A percentile compares a stretch with the other conserved stretches of the same genome.
These are phyloP conservation scores for Cladosporium sp. DNA, from an alignment of 2,329 filamentous ascomycete genomes.

Conservation along the genomic window DNA sequence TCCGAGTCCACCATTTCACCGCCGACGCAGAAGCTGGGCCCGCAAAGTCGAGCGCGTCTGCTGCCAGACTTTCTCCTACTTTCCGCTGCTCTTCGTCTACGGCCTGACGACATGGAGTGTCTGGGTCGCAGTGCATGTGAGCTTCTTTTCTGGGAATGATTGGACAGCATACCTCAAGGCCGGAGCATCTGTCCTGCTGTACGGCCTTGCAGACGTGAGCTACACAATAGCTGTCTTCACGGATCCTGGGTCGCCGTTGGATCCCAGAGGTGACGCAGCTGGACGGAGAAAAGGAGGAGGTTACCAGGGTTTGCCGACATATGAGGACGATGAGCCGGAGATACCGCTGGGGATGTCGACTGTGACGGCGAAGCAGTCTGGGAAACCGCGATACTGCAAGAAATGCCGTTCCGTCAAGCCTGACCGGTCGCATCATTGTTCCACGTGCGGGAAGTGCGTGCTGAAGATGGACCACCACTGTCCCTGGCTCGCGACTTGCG, in stretches of 20 bases:
- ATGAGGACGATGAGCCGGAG: constrained; percentile 48
- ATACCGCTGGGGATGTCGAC: constrained; percentile 46
- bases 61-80: constrained; percentile 71
- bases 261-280: constrained; percentile 25
- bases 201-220: constrained; percentile 73
- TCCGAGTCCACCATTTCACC: constrained; percentile 26
- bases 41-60: constrained; percentile 75
- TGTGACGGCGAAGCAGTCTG: constrained; percentile 88
- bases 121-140: constrained; percentile 67
- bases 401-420: constrained; percentile 94
- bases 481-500: constrained; percentile 93
- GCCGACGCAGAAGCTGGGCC: constrained; percentile 46
- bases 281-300: constrained; percentile 35
- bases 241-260: constrained; percentile 65
- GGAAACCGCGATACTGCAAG: constrained; percentile 86
- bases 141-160: constrained; percentile 31
- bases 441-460: constrained; percentile 86
- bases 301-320: constrained; percentile 77
- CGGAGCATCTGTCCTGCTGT: constrained; percentile 62
- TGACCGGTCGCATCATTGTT: constrained; percentile 94
- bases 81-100: constrained; percentile 86
- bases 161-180: constrained; percentile 32
- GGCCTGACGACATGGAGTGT: constrained; percentile 85
- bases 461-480: constrained; percentile 99
- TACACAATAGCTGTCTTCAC: constrained; percentile 95